These are phyloP conservation scores for Nannochloris sp. DNA, from an alignment of 139 green algal species.

Conservation along the genomic window DNA sequence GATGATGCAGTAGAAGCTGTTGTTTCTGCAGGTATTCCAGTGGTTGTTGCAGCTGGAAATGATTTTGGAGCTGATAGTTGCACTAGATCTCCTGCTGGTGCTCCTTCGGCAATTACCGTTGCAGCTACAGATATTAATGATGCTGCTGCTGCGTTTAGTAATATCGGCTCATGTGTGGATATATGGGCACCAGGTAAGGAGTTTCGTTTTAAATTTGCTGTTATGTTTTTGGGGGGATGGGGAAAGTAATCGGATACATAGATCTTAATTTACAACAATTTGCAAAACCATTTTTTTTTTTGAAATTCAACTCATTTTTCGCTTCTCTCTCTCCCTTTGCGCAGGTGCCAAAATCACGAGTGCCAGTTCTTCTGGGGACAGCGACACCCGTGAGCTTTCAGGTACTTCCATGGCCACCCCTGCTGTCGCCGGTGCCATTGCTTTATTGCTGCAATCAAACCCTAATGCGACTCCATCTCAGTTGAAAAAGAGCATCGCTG, in stretches of 20 bases:
- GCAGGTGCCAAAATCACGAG: not conserved
- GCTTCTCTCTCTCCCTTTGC: not conserved
- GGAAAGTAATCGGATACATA: not conserved
- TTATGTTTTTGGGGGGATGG: not conserved
- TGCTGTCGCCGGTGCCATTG: not conserved
- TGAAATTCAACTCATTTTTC: not conserved
- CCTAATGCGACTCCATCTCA: not conserved
- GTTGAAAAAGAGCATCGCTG: not conserved
- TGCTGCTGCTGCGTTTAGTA: constrained; percentile 47
- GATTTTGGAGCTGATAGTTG: constrained; percentile 45
- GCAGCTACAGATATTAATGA: constrained; percentile 29
- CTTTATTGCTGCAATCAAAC: not conserved
- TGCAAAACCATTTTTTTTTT: not conserved
- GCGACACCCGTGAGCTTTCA: not conserved
- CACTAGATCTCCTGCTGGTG: constrained; percentile 33
- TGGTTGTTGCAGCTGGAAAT: constrained; percentile 51
- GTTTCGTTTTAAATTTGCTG: constrained; percentile 4
- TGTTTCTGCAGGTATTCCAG: constrained; percentile 19
- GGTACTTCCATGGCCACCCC: constrained; percentile 48
- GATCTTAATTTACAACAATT: not conserved
- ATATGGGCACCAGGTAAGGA: constrained; percentile 48
- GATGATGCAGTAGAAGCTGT: constrained; percentile 40
- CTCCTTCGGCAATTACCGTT: constrained; percentile 38
- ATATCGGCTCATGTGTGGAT: constrained; percentile 60
- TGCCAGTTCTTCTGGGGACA: not conserved